Conservation (phyloP, 2,329 filamentous ascomycete species). For the Aschersonia sp. region DNA sequence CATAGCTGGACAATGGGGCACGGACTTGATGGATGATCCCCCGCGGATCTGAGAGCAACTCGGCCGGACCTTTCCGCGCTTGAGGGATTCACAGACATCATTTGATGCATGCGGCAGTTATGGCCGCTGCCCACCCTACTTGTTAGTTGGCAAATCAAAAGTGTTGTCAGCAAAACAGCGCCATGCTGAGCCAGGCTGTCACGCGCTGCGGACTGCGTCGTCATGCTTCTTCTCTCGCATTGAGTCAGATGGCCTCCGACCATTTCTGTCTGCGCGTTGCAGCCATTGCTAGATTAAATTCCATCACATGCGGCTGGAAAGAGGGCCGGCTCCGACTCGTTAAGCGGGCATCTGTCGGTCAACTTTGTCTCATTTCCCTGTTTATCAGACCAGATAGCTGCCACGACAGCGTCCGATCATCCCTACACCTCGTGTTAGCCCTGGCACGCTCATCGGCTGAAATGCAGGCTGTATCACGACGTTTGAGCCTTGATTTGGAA, state of each 20-base stretch:
- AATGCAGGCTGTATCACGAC: constrained; percentile 2
- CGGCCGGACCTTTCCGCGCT: background rate
- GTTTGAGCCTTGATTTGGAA: background rate
- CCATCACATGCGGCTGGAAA: too few relatives aligned
- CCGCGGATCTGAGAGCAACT: background rate
- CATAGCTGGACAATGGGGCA: background rate
- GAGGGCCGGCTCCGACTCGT: too few relatives aligned
- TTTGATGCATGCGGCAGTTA: background rate
- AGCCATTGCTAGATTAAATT: too few relatives aligned
- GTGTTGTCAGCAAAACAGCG: too few relatives aligned
- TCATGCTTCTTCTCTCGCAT: too few relatives aligned
- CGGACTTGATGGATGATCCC: background rate
- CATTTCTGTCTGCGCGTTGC: too few relatives aligned
- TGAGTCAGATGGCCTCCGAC: too few relatives aligned
- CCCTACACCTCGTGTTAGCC: constrained; percentile 5
- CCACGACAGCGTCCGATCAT: constrained; percentile 1
- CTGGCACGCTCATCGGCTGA: constrained; percentile 4
- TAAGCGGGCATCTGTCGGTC: too few relatives aligned
- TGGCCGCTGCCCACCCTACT: background rate
- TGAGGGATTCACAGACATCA: background rate
- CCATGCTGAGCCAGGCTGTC: too few relatives aligned
- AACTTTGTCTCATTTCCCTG: background rate
- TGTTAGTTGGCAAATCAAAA: too few relatives aligned
- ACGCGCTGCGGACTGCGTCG: too few relatives aligned
- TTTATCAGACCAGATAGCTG: background rate